Evolutionary conservation across 345 rosid species (phyloP), one percentile per base, ranked within the genome.

Genomic region (Ceriops tagal): DNA sequence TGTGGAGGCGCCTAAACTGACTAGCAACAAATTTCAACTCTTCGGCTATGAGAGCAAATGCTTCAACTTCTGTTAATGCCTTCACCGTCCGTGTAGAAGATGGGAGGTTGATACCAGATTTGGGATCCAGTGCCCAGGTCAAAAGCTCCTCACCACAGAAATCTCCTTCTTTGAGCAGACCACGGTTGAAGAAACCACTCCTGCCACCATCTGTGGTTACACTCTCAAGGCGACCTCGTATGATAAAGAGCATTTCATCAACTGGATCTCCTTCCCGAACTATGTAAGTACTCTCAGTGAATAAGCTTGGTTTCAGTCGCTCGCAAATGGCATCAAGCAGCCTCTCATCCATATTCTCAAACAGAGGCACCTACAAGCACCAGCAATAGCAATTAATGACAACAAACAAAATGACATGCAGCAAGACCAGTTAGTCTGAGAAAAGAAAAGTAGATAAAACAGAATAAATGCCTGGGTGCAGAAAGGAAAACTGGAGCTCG

Each of bases 181-280:
- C 74, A 1, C 85, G 88, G 75, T 93, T 93, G 85, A 87, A 93
- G 73, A 93, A 93, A 26, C 98, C 98, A 21, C 96, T 93, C 78
- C 98, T 84, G 18, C 98, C 98, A 2, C 98, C 98, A 64, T 91
- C 96, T 0, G 98, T 93, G 1, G 98, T 93, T 61, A 87, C 89
- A 74, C 97, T 93, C 84, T 91, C 96, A 26, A 93, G 96, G 61
- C 96, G 87, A 53, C 98, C 98, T 31, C 97, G 97, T 60, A 93
- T 89, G 52, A 93, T 93, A 28, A 93, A 93, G 64, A 93, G 97
- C 98, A 93, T 93, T 78, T 91, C 95, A 28, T 93, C 92, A 0
- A 93, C 98, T 6, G 98, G 98, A 73, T 93, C 98, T 43, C 97
- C 98, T 73, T 93, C 98, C 52, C 97, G 83, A 53, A 91, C 98